Percentiles rank a stretch among this genome's conserved stretches.
Evolutionary conservation across 2,329 filamentous ascomycete genomes (phyloP).

Genomic region (Penicillium sp.): DNA sequence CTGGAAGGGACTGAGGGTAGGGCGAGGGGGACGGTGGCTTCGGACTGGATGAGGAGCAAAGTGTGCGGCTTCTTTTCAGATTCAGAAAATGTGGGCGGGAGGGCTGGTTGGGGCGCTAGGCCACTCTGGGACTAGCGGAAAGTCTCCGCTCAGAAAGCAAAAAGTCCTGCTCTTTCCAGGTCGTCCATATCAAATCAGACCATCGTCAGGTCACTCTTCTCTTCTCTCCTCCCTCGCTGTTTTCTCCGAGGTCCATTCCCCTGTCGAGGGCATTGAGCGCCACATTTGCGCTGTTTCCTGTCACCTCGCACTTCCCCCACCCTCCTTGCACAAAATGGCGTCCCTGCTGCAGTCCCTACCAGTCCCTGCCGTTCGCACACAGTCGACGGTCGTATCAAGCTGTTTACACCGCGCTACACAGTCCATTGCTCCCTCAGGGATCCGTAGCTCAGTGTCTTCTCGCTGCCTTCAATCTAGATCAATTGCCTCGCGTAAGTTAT

Average conservation of each 20-base stretch:
- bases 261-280: neutral
- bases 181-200: slow-evolving; percentile 18
- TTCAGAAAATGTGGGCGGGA: slow-evolving; percentile 40
- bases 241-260: slow-evolving; percentile 2
- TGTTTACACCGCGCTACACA: slow-evolving; percentile 32
- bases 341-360: slow-evolving; percentile 37
- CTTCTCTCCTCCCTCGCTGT: slow-evolving; percentile 5
- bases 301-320: slow-evolving; percentile 4
- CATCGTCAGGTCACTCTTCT: slow-evolving; percentile 13
- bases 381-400: slow-evolving; percentile 36
- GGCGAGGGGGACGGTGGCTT: slow-evolving; percentile 20
- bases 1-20: slow-evolving; percentile 23
- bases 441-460: slow-evolving; percentile 37
- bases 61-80: slow-evolving; percentile 33
- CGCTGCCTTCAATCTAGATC: slow-evolving; percentile 34
- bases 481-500: slow-evolving; percentile 37
- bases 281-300: neutral
- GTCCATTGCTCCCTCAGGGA: slow-evolving; percentile 35
- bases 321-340: slow-evolving; percentile 34
- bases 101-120: slow-evolving; percentile 38
- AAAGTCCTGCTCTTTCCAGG: slow-evolving; percentile 27
- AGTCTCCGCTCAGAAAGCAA: slow-evolving; percentile 31
- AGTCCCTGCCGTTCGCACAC: slow-evolving; percentile 42
- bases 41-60: slow-evolving; percentile 18
- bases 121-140: slow-evolving; percentile 31